These are phyloP conservation scores for Margaritispora aquatica DNA, from an alignment of 495 filamentous ascomycete species.

Conservation along the genomic window DNA sequence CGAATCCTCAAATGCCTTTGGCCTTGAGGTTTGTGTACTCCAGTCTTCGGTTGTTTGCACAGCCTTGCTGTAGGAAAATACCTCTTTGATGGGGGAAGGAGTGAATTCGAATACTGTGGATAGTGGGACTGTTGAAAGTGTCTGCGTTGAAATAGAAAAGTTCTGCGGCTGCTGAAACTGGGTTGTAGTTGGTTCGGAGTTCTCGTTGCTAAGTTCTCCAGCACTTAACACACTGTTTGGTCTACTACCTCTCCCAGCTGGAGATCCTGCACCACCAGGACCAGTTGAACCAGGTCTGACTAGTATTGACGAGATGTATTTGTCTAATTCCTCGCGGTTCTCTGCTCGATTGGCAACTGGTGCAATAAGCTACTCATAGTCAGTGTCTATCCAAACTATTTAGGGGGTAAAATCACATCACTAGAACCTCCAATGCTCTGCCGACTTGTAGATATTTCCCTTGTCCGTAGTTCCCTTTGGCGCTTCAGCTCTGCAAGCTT, in stretches of 20 bases:
- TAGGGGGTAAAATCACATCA: constrained; percentile 35
- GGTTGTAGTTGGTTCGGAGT: constrained; percentile 46
- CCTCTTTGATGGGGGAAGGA: constrained; percentile 66
- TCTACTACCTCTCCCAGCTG: constrained; percentile 64
- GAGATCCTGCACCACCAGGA: constrained; percentile 52
- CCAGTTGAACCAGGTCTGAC: constrained; percentile 66
- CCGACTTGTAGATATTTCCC: constrained; percentile 58
- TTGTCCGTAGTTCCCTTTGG: constrained; percentile 74
- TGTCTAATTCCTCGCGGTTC: constrained; percentile 74
- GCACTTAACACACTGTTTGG: constrained; percentile 79
- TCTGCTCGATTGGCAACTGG: constrained; percentile 64
- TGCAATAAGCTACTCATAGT: constrained; percentile 50
- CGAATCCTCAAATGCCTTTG: constrained; percentile 48
- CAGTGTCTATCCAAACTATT: constrained; percentile 6
- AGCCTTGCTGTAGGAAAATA: constrained; percentile 90
- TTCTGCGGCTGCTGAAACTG: constrained; percentile 25
- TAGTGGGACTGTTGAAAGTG: constrained; percentile 59
- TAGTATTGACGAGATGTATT: constrained; percentile 53
- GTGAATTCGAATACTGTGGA: constrained; percentile 70
- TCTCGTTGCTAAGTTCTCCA: constrained; percentile 65
- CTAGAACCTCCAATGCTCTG: constrained; percentile 47
- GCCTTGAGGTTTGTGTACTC: constrained; percentile 39
- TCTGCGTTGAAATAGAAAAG: constrained; percentile 53
- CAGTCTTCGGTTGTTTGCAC: constrained; percentile 76
- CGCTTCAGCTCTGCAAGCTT: constrained; percentile 94